Evolutionary conservation across 2,329 filamentous ascomycete species (phyloP).

Genomic region (Blumeriella jaapii): DNA sequence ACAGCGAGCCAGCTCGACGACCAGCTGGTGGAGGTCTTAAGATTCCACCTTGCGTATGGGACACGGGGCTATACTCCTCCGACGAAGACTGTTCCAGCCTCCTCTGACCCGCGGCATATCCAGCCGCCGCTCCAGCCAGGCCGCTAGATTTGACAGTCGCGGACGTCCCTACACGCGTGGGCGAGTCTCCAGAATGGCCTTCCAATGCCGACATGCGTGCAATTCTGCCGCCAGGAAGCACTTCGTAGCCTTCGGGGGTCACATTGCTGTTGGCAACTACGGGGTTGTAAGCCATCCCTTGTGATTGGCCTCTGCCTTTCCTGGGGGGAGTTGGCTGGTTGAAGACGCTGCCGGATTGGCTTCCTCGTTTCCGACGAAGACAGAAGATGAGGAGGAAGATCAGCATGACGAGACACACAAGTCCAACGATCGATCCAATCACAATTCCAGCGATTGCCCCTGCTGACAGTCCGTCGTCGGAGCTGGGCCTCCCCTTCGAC

Average conservation of each 20-base stretch:
- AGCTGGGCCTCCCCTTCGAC: conserved; percentile 2
- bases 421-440: conserved; percentile 64
- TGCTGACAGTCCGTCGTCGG: conserved; percentile 50
- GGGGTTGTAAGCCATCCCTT: conserved; percentile 32
- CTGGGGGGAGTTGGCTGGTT: conserved; percentile 69
- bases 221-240: conserved; percentile 78
- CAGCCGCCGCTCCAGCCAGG: conserved; percentile 37
- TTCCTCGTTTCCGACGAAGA: conserved; percentile 42
- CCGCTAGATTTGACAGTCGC: conserved; percentile 28
- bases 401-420: conserved; percentile 56
- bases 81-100: conserved; percentile 54
- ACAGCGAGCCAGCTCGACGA: conserved; percentile 78
- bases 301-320: conserved; percentile 36
- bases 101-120: conserved; percentile 34
- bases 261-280: conserved; percentile 26
- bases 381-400: conserved; percentile 44
- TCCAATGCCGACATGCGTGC: conserved; percentile 93
- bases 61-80: conserved; percentile 64
- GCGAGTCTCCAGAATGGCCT: conserved; percentile 53
- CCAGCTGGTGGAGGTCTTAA: conserved; percentile 46
- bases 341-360: conserved; percentile 63
- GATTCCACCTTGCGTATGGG: conserved; percentile 45
- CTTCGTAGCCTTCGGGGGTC: conserved; percentile 47
- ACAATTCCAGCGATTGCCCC: conserved; percentile 87
- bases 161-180: conserved; percentile 23